Evolutionary conservation across 169 alveolate species (phyloP).

Genomic region (Theileria sp.): DNA sequence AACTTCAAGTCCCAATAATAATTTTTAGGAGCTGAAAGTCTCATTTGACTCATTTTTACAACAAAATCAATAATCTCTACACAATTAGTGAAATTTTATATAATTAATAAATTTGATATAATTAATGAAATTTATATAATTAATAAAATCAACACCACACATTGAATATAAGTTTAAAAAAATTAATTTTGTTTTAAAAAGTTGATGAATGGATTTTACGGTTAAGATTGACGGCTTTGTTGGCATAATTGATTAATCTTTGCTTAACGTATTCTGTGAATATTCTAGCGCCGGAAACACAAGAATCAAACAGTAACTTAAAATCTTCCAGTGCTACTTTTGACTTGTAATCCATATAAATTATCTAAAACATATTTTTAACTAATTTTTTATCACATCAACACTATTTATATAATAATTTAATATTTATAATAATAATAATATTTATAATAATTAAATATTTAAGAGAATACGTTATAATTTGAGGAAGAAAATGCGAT

Average conservation of each 20-base stretch:
- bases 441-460: too few species aligned
- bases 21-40: slow-evolving; percentile 38
- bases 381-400: background rate
- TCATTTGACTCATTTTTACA: background rate
- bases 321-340: slow-evolving; percentile 38
- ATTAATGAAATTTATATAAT: background rate
- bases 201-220: slow-evolving; percentile 20
- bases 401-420: background rate
- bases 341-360: slow-evolving; percentile 51
- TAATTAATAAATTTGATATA: background rate
- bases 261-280: slow-evolving; percentile 47
- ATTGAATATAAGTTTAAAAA: background rate
- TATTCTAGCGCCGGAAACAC: slow-evolving; percentile 24
- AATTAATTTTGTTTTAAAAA: background rate
- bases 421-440: too few species aligned
- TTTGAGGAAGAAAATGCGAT: slow-evolving; percentile 44
- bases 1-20: slow-evolving; percentile 42
- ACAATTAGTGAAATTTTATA: too few species aligned
- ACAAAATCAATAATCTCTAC: too few species aligned
- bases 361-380: slow-evolving; percentile 17
- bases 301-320: slow-evolving; percentile 9
- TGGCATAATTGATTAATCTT: slow-evolving; percentile 29
- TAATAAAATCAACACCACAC: background rate
- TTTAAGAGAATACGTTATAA: slow-evolving; percentile 24
- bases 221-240: slow-evolving; percentile 23